phyloP scores from a whole-genome alignment of 306 rosid genomes.

The Cucumis sativus region Cucumber_9930_V3 NC_026655.2:9434001-9434500 shows the following conservation, averaged over 20 bases:
- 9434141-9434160: background rate
- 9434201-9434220: background rate
- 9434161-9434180: background rate
- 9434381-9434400: background rate
- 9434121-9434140: background rate
- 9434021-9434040: background rate
- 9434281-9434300: background rate
- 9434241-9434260: background rate
- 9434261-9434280: background rate
- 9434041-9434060: background rate
- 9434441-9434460: background rate
- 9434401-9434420: background rate
- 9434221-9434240: background rate
- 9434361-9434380: background rate
- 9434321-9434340: background rate
- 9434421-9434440: background rate
- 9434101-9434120: background rate
- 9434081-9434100: background rate
- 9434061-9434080: background rate
- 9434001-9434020: background rate
- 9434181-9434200: background rate
- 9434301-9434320: background rate
- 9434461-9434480: background rate
- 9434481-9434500: constrained; percentile 10
- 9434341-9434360: too few species aligned